These are phyloP conservation scores for Plectosphaerella sp. DNA, from an alignment of 2,329 filamentous ascomycete species.

Conservation along the genomic window DNA sequence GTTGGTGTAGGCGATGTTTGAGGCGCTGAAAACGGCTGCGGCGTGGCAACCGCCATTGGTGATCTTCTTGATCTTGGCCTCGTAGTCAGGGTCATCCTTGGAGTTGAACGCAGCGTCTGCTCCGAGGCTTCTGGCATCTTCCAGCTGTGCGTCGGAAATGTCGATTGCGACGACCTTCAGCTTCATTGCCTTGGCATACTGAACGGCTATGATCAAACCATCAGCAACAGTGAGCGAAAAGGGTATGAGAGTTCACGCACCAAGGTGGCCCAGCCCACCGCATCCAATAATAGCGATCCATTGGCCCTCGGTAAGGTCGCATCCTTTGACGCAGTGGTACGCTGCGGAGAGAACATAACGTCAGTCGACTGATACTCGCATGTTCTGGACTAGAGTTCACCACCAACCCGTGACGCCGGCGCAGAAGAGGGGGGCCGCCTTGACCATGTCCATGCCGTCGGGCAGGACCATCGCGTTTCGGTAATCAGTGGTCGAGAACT, in stretches of 20 bases:
- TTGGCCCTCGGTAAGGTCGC: constrained; percentile 10
- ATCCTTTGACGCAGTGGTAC: constrained; percentile 11
- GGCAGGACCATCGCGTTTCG: constrained; percentile 19
- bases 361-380: not conserved
- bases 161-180: constrained; percentile 14
- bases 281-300: constrained; percentile 17
- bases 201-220: not conserved
- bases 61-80: constrained; percentile 31
- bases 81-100: constrained; percentile 17
- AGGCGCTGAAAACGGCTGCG: constrained; percentile 32
- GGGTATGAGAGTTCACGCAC: not conserved
- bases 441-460: constrained; percentile 9
- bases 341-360: not conserved
- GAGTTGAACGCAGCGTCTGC: constrained; percentile 10
- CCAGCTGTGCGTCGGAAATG: constrained; percentile 12
- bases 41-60: constrained; percentile 34
- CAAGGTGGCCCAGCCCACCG: constrained; percentile 17
- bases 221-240: not conserved
- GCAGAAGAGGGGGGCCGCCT: constrained; percentile 18
- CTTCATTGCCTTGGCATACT: constrained; percentile 15
- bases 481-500: constrained; percentile 15
- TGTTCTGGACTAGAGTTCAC: not conserved
- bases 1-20: constrained; percentile 1
- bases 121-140: constrained; percentile 6
- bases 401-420: constrained; percentile 15